Conservation (phyloP, 2,329 filamentous ascomycete species). For the Cryphonectria radicalis region DNA sequence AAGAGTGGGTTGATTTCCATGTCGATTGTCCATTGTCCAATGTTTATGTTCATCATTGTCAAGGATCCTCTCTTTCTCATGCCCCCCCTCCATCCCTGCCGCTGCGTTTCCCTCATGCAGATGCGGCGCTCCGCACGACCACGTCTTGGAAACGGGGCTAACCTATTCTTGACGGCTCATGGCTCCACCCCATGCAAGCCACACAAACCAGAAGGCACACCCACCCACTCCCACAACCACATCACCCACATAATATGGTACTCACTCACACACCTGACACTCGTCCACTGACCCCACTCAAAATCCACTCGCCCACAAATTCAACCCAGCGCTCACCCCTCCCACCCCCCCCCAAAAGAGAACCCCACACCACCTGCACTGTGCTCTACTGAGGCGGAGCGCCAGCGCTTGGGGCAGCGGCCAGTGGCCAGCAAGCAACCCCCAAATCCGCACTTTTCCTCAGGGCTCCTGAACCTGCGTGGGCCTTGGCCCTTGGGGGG, state of each 20-base stretch:
- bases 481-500: neutral
- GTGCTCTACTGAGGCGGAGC: conserved; percentile 8
- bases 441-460: conserved; percentile 19
- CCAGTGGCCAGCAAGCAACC: conserved; percentile 17
- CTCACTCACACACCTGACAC: conserved; percentile 7
- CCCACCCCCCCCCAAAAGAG: neutral
- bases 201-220: neutral
- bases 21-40: neutral
- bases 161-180: neutral
- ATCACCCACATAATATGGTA: conserved; percentile 11
- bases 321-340: neutral
- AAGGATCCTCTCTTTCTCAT: neutral
- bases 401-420: conserved; percentile 8
- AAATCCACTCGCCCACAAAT: neutral
- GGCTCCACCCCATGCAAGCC: conserved; percentile 6
- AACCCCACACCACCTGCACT: conserved; percentile 4
- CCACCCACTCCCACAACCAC: neutral
- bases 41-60: conserved; percentile 3
- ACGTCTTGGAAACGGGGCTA: conserved; percentile 14
- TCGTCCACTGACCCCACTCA: neutral
- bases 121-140: conserved; percentile 7
- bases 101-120: conserved; percentile 11
- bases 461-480: conserved; percentile 15
- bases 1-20: neutral
- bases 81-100: conserved; percentile 4